Base-by-base conservation (phyloP, 2,329 filamentous ascomycete species). In the Domatiomyces catenatus region DNA sequence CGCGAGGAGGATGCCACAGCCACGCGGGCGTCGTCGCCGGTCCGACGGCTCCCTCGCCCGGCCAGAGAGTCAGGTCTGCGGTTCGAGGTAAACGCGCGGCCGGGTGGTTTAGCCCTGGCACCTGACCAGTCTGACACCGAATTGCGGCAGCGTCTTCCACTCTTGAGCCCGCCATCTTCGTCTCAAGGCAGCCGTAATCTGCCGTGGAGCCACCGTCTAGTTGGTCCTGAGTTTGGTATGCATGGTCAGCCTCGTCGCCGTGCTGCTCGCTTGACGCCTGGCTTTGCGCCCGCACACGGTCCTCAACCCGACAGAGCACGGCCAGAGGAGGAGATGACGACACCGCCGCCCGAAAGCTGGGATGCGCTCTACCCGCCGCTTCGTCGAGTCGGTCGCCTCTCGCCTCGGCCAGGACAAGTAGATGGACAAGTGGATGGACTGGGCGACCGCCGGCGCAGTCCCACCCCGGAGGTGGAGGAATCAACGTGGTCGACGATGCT, bases 401-500 rank as follows among this genome's bases (percentile, higher is more conserved):
- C 54, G 7, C 56, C 51, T 22, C 56, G 53, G 17, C 57, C 51
- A 10, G 24, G 46, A 46, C 50, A 53, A 48, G 55, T 83, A 1
- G 82, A 93, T 65, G 87, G 87, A 3, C 75, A 53, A 48, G 55
- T 83, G 1, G 82, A 93, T 65, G 87, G 87, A 3, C 75, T 94
- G 15, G 88, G 87, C 39, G 87, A 94, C 66, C 83, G 88, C 52
- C 79, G 86, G 55, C 80, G 87, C 58, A 94, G 87, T 64, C 69
- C 86, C n/a, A 88, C 83, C 62, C 82, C 83, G 10, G 42, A 47
- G 6, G 47, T 44, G 19, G 73, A 71, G 42, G 75, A 79, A 55
- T 73, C 75, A 47, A 72, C 73, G 1, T 95, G 89, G 89, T 83
- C 90, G 53, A 86, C 81, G 2, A 79, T 95, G 49, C 71, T 88